Base-by-base conservation (phyloP, 2,329 filamentous ascomycete species). In the Xylariaceae sp. region DNA sequence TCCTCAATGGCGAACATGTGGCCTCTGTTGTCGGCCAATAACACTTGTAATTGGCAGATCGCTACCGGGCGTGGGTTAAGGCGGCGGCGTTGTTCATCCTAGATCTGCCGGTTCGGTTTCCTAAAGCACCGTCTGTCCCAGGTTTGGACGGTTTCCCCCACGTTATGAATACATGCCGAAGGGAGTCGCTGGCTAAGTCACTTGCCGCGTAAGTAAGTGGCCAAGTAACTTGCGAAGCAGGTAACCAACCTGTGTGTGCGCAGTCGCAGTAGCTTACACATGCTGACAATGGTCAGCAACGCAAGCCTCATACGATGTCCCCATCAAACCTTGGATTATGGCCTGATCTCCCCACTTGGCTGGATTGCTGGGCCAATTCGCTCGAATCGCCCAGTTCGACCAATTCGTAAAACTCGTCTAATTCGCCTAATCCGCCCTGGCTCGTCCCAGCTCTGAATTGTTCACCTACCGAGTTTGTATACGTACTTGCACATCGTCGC, bases 261-360 rank as follows among this genome's bases (percentile, higher is more conserved):
- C 39, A 44, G 10, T 44, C 13, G 13, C 44, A 47, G 44, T 52
- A 62, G 30, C 53, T 55, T 50, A 54, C 54, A 49, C 35, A 23
- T 53, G 48, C 53, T 47, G 51, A 53, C 57, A 18, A 50, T 35
- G 39, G 50, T 55, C 50, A 55, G 53, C 55, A 58, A 59, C 60
- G 66, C 65, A 63, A 57, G 49, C 57, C 66, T 70, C 68, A 66
- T 70, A 70, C 68, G 68, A 70, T 70, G 18, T 65, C 61, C 56
- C 62, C 58, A 56, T 62, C 54, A 60, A 70, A 67, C 68, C 68
- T 70, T 62, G 68, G 61, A 51, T 62, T 64, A 67, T 70, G 67
- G 68, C 63, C 66, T 69, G 67, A 70, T 70, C 61, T 64, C 65
- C 58, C 62, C 62, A 64, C 62, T 61, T 61, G 13, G 51, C 44